Conservation (phyloP, 2,329 filamentous ascomycete species). For the Mollisia scopiformis region DNA sequence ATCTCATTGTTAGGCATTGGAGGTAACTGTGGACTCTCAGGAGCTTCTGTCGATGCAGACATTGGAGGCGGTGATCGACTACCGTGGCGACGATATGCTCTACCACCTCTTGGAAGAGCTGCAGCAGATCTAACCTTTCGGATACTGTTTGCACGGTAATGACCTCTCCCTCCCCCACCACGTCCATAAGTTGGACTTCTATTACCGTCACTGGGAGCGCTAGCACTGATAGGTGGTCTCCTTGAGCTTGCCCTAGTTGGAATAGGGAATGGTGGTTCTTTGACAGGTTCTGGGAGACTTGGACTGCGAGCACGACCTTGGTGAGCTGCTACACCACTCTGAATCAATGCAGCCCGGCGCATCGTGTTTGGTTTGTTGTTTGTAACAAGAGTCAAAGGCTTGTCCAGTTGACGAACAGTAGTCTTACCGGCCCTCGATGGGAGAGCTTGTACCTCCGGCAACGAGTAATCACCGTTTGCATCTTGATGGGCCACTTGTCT, state of each 20-base stretch:
- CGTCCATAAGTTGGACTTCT: constrained; percentile 74
- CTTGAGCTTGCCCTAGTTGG: constrained; percentile 87
- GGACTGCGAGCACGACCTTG: constrained; percentile 66
- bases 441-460: constrained; percentile 26
- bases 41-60: constrained; percentile 67
- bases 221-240: constrained; percentile 67
- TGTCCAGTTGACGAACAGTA: constrained; percentile 33
- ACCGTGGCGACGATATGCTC: constrained; percentile 51
- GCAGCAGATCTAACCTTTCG: constrained; percentile 87
- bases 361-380: constrained; percentile 54
- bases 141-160: constrained; percentile 62
- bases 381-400: constrained; percentile 34
- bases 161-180: constrained; percentile 49
- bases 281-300: constrained; percentile 59
- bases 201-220: constrained; percentile 69
- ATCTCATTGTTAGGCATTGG: constrained; percentile 76
- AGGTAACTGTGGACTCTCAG: constrained; percentile 72
- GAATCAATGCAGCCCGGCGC: constrained; percentile 78
- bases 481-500: constrained; percentile 22
- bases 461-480: constrained; percentile 21
- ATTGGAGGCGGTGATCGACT: constrained; percentile 68
- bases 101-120: constrained; percentile 61
- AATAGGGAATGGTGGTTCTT: constrained; percentile 85
- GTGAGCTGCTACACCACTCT: constrained; percentile 75
- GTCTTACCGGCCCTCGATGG: constrained; percentile 24